A percentile compares a stretch with the other conserved stretches of the same genome.
These are phyloP conservation scores for Pseudocercospora eumusae DNA, from an alignment of 2,329 filamentous ascomycete genomes.

Conservation along the genomic window DNA sequence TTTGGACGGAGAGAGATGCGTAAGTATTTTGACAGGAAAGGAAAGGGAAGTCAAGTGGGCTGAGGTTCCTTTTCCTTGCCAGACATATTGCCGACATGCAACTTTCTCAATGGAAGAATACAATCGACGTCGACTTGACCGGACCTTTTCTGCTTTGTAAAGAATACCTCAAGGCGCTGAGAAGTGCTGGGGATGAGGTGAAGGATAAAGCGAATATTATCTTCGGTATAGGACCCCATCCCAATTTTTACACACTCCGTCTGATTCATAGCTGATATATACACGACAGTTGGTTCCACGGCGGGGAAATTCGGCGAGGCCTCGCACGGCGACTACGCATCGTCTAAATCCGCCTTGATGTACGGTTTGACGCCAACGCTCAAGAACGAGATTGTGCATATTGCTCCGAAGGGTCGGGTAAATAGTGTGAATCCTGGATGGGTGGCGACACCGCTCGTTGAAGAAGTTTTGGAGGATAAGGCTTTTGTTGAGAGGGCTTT, in stretches of 20 bases:
- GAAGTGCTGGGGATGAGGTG: conserved; percentile 21
- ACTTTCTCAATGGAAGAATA: conserved; percentile 36
- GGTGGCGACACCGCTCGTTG: conserved; percentile 35
- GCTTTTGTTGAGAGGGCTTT: conserved; percentile 36
- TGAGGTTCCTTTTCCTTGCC: neutral
- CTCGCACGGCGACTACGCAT: conserved; percentile 37
- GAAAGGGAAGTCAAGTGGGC: neutral
- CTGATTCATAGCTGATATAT: neutral
- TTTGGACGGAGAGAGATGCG: conserved; percentile 31
- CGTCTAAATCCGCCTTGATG: conserved; percentile 36
- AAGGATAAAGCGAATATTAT: conserved; percentile 36
- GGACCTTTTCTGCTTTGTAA: conserved; percentile 37
- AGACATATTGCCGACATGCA: conserved; percentile 35
- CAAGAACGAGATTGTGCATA: conserved; percentile 39
- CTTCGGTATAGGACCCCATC: conserved; percentile 29
- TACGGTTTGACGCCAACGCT: conserved; percentile 36
- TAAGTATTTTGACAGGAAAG: conserved; percentile 10
- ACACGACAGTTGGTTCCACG: conserved; percentile 31
- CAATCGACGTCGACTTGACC: conserved; percentile 35
- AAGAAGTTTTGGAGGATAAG: conserved; percentile 32
- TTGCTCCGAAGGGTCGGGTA: conserved; percentile 34
- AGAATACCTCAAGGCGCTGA: conserved; percentile 30
- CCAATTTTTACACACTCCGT: neutral
- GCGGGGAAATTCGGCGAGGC: conserved; percentile 40
- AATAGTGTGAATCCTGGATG: conserved; percentile 37